A percentile compares a stretch with the other conserved stretches of the same genome.
Conservation (phyloP, 805 yeast genomes). For the Candida peoriensis region DNA sequence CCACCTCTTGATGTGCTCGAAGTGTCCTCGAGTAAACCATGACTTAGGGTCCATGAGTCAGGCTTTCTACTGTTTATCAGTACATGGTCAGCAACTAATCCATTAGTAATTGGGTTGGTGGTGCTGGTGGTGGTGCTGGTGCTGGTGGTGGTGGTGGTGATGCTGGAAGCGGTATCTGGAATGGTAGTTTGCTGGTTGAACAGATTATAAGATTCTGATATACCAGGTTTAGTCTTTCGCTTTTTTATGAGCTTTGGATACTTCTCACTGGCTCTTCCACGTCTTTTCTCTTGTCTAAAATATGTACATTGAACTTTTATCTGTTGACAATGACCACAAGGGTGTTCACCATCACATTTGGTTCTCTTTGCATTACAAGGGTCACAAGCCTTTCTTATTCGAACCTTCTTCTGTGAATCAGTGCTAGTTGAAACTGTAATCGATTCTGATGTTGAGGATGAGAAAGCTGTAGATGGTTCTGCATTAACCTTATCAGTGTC, state of each 20-base stretch:
- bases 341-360: conserved; percentile 42
- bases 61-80: conserved; percentile 5
- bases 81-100: neutral
- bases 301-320: conserved; percentile 34
- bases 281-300: conserved; percentile 36
- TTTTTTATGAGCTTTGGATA: conserved; percentile 31
- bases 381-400: conserved; percentile 40
- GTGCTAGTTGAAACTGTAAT: no score
- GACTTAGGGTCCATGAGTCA: conserved; percentile 3
- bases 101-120: neutral
- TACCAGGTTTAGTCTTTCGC: conserved; percentile 14
- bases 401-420: conserved; percentile 10
- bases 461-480: no score
- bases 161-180: no score
- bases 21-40: conserved; percentile 1
- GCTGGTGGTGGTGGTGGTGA: no score
- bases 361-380: conserved; percentile 41
- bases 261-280: conserved; percentile 42
- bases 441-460: neutral
- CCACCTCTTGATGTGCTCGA: neutral
- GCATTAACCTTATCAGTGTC: no score
- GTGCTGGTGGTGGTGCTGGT: no score
- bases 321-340: conserved; percentile 38
- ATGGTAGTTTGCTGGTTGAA: neutral
- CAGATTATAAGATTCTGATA: neutral